phyloP scores from a whole-genome alignment of 495 filamentous ascomycete species.

The Daldinia grandis region DNA sequence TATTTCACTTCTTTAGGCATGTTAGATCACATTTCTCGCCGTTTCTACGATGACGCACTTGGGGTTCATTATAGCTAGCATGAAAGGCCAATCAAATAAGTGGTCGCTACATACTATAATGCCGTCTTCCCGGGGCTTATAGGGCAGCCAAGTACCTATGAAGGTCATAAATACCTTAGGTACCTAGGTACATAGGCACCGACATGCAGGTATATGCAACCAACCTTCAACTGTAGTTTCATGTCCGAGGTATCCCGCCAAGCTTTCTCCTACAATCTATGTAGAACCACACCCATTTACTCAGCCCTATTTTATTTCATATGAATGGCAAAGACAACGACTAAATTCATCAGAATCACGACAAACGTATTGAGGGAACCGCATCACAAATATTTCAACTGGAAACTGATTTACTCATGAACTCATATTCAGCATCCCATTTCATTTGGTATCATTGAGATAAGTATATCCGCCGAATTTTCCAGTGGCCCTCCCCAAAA shows the following conservation, averaged over 20 bases:
- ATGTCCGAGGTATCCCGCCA: neutral
- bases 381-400: neutral
- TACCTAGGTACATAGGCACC: too few relatives aligned
- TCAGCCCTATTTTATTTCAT: neutral
- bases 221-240: neutral
- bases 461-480: slow-evolving; percentile 17
- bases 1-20: neutral
- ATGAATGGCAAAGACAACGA: neutral
- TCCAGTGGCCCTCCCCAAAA: slow-evolving; percentile 12
- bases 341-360: neutral
- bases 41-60: slow-evolving; percentile 29
- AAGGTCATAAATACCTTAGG: too few relatives aligned
- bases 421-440: slow-evolving; percentile 14
- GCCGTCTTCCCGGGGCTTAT: neutral
- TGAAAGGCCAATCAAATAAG: neutral
- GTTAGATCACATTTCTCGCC: neutral
- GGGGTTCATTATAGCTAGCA: neutral
- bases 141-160: too few relatives aligned
- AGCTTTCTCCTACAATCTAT: neutral
- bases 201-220: neutral
- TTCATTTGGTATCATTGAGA: slow-evolving; percentile 20
- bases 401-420: slow-evolving; percentile 13
- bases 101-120: neutral
- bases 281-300: neutral
- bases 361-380: neutral